Evolutionary conservation across 306 rosid species (phyloP).

Genomic region (Vigna hirtella): DNA sequence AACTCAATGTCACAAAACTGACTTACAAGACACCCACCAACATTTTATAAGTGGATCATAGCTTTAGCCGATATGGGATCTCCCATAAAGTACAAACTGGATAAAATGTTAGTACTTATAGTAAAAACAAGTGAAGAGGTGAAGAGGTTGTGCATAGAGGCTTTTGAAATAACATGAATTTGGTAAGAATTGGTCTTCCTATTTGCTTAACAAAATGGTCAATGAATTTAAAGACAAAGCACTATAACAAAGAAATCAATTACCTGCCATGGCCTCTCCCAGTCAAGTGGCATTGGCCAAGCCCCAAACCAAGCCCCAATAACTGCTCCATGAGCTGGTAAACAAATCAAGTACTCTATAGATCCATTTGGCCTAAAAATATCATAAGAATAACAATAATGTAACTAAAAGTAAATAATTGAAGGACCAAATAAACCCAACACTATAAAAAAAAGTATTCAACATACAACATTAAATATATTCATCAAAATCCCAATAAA

Average conservation of each 20-base stretch:
- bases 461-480: conserved; percentile 13
- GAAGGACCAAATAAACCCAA: conserved; percentile 18
- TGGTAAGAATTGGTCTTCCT: conserved; percentile 7
- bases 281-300: conserved; percentile 99
- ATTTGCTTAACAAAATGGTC: conserved; percentile 7
- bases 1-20: too few relatives aligned
- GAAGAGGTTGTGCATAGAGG: background rate
- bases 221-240: conserved; percentile 15
- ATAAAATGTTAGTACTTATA: background rate
- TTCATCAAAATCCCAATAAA: background rate
- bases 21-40: too few relatives aligned
- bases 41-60: too few relatives aligned
- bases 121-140: background rate
- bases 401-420: conserved; percentile 16
- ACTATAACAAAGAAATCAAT: conserved; percentile 6
- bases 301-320: conserved; percentile 98
- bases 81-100: background rate
- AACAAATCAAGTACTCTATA: conserved; percentile 72
- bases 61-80: too few relatives aligned
- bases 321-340: conserved; percentile 88
- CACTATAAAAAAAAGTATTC: conserved; percentile 23
- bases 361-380: conserved; percentile 68
- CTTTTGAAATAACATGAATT: background rate
- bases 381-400: background rate
- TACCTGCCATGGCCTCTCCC: conserved; percentile 99